phyloP scores from a whole-genome alignment of 306 rosid genomes.

The Prosopis cineraria region DNA sequence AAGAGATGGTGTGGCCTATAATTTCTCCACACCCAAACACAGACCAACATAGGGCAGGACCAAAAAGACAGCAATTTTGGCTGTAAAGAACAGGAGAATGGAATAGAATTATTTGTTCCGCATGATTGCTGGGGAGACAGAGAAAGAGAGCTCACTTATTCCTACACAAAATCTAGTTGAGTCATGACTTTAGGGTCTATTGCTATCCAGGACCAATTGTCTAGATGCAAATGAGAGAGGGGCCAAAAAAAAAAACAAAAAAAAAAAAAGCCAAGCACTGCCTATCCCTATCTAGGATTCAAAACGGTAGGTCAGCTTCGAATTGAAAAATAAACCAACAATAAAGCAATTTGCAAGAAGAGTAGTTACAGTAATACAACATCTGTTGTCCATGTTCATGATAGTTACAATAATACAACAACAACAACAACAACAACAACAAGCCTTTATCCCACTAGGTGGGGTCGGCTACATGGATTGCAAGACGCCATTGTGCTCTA shows the following conservation, averaged over 20 bases:
- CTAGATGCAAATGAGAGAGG: background rate
- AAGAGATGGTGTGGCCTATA: background rate
- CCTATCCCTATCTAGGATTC: background rate
- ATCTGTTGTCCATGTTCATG: too few species aligned
- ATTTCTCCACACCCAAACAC: background rate
- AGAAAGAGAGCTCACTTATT: background rate
- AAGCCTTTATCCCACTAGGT: too few species aligned
- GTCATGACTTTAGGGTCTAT: background rate
- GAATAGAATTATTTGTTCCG: background rate
- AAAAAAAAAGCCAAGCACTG: background rate
- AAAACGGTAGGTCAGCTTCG: background rate
- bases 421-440: too few species aligned
- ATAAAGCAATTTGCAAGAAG: conserved; percentile 18
- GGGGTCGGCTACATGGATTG: too few species aligned
- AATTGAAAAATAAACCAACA: background rate
- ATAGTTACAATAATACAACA: too few species aligned
- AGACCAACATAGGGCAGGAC: background rate
- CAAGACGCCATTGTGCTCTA: too few species aligned
- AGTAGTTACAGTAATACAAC: too few species aligned
- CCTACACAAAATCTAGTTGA: background rate
- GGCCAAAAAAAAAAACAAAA: too few species aligned
- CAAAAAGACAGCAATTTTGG: background rate
- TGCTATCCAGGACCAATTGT: background rate
- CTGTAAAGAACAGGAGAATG: background rate
- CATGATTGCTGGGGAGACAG: background rate